phyloP scores from a whole-genome alignment of 2,329 filamentous ascomycete species.

The Aspergillus oerlinghausenensis region DNA sequence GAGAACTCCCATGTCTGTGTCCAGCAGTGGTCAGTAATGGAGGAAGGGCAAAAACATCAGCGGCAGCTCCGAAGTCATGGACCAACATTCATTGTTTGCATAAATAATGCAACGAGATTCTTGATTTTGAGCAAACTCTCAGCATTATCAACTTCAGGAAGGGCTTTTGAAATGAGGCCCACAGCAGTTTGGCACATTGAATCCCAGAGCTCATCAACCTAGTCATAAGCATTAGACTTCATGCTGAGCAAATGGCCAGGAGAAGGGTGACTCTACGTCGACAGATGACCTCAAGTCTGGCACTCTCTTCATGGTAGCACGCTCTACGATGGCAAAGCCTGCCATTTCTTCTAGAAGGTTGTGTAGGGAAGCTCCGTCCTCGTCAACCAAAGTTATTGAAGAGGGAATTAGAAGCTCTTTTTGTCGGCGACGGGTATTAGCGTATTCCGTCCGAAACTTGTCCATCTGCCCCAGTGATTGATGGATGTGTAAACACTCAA shows the following conservation, averaged over 20 bases:
- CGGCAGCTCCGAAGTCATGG: background rate
- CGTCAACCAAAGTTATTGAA: constrained; percentile 70
- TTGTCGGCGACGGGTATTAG: constrained; percentile 82
- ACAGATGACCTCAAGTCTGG: constrained; percentile 75
- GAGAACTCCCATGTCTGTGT: constrained; percentile 81
- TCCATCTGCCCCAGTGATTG: constrained; percentile 90
- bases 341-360: constrained; percentile 89
- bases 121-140: constrained; percentile 93
- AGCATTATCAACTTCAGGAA: constrained; percentile 77
- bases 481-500: constrained; percentile 94
- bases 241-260: background rate
- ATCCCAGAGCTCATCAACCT: constrained; percentile 98
- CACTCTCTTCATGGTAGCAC: constrained; percentile 81
- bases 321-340: constrained; percentile 94
- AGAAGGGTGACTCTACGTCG: constrained; percentile 57
- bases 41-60: constrained; percentile 3
- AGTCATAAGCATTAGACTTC: constrained; percentile 10
- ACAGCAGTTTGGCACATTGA: constrained; percentile 92
- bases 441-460: constrained; percentile 85
- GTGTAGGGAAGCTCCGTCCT: constrained; percentile 82
- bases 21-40: background rate
- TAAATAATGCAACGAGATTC: constrained; percentile 85
- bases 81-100: constrained; percentile 91
- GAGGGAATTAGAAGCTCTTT: constrained; percentile 83
- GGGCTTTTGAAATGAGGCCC: constrained; percentile 70